Evolutionary conservation across 2,329 filamentous ascomycete genomes (phyloP).

Genomic region (Dactylonectria macrodidyma): DNA sequence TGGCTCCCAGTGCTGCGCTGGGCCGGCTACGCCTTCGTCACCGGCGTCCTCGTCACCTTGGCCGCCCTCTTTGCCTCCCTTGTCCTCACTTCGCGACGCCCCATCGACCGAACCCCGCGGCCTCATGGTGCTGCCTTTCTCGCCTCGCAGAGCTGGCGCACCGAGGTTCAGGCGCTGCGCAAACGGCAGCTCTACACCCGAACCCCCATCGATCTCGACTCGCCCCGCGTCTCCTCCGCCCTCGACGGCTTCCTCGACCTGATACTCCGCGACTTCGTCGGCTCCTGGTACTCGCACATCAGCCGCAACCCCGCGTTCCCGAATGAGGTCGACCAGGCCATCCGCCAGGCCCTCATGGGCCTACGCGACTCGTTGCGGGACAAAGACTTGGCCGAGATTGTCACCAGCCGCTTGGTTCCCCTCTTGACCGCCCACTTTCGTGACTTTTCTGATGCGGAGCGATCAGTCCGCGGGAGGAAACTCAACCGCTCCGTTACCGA

Average conservation of each 20-base stretch:
- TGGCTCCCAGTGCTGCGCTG: constrained; percentile 89
- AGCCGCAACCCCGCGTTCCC: constrained; percentile 85
- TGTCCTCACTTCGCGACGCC: constrained; percentile 67
- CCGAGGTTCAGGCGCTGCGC: constrained; percentile 77
- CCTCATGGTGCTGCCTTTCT: constrained; percentile 72
- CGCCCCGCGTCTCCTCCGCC: constrained; percentile 82
- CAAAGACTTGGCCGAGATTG: constrained; percentile 86
- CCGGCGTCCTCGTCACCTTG: constrained; percentile 73
- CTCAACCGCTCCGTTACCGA: constrained; percentile 93
- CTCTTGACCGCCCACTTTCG: constrained; percentile 90
- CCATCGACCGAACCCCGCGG: constrained; percentile 57
- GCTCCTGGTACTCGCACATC: constrained; percentile 90
- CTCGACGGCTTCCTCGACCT: constrained; percentile 85
- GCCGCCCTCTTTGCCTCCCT: constrained; percentile 71
- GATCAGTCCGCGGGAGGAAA: constrained; percentile 87
- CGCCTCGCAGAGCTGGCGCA: constrained; percentile 74
- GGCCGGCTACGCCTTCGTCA: constrained; percentile 85
- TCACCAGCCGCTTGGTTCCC: constrained; percentile 87
- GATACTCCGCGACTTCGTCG: constrained; percentile 87
- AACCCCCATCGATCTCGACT: constrained; percentile 80
- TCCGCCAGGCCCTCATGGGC: constrained; percentile 80
- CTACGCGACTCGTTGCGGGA: constrained; percentile 80
- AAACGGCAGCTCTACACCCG: constrained; percentile 77
- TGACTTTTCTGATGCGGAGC: constrained; percentile 93
- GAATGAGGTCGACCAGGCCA: constrained; percentile 87